A percentile compares a stretch with the other conserved stretches of the same genome.
Evolutionary conservation across 495 filamentous ascomycete genomes (phyloP).

Genomic region (Hypomontagnella monticulosa): DNA sequence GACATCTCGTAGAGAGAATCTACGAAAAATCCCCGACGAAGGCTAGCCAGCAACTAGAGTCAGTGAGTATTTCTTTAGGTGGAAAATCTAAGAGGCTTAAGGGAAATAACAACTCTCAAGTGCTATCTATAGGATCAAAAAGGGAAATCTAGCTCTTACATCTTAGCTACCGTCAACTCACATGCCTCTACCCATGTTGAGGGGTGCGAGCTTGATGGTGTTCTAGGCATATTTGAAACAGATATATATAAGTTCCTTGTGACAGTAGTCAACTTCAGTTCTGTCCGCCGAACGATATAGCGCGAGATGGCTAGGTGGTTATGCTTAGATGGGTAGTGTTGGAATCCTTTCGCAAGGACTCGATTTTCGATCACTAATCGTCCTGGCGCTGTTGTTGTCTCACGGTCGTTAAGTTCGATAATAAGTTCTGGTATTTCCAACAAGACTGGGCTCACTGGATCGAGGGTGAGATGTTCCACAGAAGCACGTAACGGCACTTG

Average conservation of each 20-base stretch:
- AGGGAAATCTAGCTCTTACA: no score
- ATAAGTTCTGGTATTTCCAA: not conserved
- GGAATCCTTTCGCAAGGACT: not conserved
- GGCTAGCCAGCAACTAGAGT: not conserved
- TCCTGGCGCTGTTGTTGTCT: not conserved
- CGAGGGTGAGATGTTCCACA: not conserved
- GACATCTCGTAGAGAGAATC: slow-evolving; percentile 1
- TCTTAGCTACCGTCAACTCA: slow-evolving; percentile 11
- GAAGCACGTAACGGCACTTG: not conserved
- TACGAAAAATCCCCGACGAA: slow-evolving; percentile 25
- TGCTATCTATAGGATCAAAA: no score
- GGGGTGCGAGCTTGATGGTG: not conserved
- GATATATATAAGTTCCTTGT: no score
- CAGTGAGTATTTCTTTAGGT: not conserved
- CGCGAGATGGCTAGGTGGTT: no score
- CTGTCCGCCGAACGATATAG: no score
- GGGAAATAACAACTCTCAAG: not conserved
- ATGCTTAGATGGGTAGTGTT: no score
- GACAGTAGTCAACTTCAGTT: no score
- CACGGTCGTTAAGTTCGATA: not conserved
- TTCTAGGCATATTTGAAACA: not conserved
- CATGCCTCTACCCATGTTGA: slow-evolving; percentile 16
- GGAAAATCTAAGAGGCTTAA: not conserved
- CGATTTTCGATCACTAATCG: not conserved
- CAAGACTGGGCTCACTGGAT: not conserved